Base-by-base conservation (phyloP, 2,329 filamentous ascomycete genomes). In the Ophiocordyceps unilateralis region DNA sequence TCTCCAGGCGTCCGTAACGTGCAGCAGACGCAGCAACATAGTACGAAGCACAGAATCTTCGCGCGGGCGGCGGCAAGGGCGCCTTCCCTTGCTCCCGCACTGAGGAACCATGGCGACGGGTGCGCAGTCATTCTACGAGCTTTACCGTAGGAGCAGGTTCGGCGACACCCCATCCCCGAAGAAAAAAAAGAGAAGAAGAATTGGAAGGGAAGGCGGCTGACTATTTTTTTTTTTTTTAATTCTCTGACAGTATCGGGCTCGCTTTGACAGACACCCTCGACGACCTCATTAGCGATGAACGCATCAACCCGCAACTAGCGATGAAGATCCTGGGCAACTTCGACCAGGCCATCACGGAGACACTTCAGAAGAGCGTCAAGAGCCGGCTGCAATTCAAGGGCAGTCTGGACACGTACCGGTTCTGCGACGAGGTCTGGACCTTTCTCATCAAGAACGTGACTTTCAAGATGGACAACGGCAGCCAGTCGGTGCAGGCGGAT, bases 341-440 rank as follows among this genome's bases (percentile, higher is more conserved):
- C 62, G 91, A 98, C 64, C 82, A 87, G 54, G 81, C 84, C 39
- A 87, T 98, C 44, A 84, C 91, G 15, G 87, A 95, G 56, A 83
- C 89, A 19, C 69, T 98, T 32, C 83, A 86, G 47, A 88, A 94
- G 44, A 91, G 85, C 58, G 91, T 98, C 53, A 93, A 93, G 66
- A 78, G 85, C 21, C 78, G 89, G 41, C 66, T 96, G 60, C 84
- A 81, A 4, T 98, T 98, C 71, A 98, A 98, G 83, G 91, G 91
- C 40, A 91, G 93, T 58, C 79, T 98, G 49, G 88, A 96, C 60
- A 96, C 91, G 15, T 98, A 98, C 69, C 83, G 91, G 53, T 98
- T 98, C 73, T 98, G 91, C 68, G 91, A 98, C 65, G 91, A 98
- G 67, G 91, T 98, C 46, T 98, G 91, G 91, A 98, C 91, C 1